Percentiles rank a stretch among this genome's conserved stretches.
Evolutionary conservation across 495 filamentous ascomycete species (phyloP).

Genomic region (Penicillium steckii): DNA sequence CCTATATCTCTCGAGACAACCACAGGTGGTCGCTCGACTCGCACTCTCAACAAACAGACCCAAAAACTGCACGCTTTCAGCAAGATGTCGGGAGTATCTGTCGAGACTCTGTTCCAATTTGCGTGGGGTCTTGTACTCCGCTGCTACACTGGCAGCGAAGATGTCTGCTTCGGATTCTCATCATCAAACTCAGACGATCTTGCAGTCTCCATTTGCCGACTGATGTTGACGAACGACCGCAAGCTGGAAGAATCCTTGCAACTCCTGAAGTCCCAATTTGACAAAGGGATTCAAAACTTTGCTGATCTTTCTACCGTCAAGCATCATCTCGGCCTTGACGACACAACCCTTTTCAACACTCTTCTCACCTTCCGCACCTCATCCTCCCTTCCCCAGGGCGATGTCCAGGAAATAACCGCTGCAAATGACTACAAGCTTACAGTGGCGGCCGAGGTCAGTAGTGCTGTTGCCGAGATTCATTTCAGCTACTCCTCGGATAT

Average conservation of each 20-base stretch:
- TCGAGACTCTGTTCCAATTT: conserved; percentile 40
- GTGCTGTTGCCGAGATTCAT: conserved; percentile 28
- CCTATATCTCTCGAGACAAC: conserved; percentile 22
- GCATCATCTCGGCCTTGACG: conserved; percentile 35
- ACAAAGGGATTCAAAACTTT: conserved; percentile 34
- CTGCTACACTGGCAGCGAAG: conserved; percentile 50
- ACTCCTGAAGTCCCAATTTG: conserved; percentile 32
- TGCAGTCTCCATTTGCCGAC: conserved; percentile 30
- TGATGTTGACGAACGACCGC: conserved; percentile 34
- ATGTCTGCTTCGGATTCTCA: conserved; percentile 55
- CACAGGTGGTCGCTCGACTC: conserved; percentile 7
- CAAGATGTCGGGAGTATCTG: conserved; percentile 24
- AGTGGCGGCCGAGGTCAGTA: conserved; percentile 54
- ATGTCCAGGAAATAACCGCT: conserved; percentile 1
- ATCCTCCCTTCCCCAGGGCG: conserved; percentile 8
- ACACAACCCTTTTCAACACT: conserved; percentile 51
- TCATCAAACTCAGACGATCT: conserved; percentile 23
- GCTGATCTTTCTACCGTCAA: conserved; percentile 40
- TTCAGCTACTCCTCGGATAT: conserved; percentile 40
- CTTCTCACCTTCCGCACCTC: conserved; percentile 37
- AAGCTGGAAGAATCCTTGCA: conserved; percentile 35
- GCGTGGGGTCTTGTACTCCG: conserved; percentile 56
- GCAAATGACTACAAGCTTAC: conserved; percentile 53
- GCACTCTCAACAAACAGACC: conserved; percentile 26
- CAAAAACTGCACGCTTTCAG: conserved; percentile 38